phyloP scores from a whole-genome alignment of 495 filamentous ascomycete genomes.

The Evernia prunastri region DNA sequence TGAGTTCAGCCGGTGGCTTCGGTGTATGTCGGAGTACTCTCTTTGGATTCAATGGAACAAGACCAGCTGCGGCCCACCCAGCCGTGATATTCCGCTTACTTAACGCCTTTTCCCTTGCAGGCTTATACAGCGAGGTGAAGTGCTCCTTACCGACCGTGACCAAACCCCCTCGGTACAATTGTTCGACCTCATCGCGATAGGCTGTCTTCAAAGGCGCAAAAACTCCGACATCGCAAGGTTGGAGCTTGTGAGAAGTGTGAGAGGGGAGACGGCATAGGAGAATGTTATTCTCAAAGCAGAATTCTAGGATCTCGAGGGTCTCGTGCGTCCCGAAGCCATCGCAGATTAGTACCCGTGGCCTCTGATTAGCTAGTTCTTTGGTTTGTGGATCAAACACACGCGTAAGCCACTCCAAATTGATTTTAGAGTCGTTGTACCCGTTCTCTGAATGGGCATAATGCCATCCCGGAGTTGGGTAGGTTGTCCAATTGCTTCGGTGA shows the following conservation, averaged over 20 bases:
- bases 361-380: conserved; percentile 20
- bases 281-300: conserved; percentile 28
- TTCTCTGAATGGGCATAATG: conserved; percentile 24
- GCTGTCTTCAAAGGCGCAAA: conserved; percentile 22
- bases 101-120: conserved; percentile 31
- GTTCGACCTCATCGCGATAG: conserved; percentile 25
- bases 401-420: conserved; percentile 28
- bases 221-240: no score
- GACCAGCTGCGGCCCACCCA: conserved; percentile 29
- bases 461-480: conserved; percentile 24
- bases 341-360: conserved; percentile 24
- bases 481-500: conserved; percentile 26
- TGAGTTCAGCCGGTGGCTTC: conserved; percentile 27
- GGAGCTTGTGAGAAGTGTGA: no score
- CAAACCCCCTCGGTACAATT: conserved; percentile 26
- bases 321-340: conserved; percentile 30
- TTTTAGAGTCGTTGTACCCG: conserved; percentile 24
- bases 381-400: conserved; percentile 27
- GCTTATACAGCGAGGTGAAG: conserved; percentile 33
- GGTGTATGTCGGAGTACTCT: conserved; percentile 31
- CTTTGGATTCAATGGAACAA: conserved; percentile 35
- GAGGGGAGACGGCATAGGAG: no score
- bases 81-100: conserved; percentile 33
- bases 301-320: conserved; percentile 26
- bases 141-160: conserved; percentile 31